phyloP scores from a whole-genome alignment of 371 early-diverging fungal genomes.

The Haplosporangium sp. region DNA sequence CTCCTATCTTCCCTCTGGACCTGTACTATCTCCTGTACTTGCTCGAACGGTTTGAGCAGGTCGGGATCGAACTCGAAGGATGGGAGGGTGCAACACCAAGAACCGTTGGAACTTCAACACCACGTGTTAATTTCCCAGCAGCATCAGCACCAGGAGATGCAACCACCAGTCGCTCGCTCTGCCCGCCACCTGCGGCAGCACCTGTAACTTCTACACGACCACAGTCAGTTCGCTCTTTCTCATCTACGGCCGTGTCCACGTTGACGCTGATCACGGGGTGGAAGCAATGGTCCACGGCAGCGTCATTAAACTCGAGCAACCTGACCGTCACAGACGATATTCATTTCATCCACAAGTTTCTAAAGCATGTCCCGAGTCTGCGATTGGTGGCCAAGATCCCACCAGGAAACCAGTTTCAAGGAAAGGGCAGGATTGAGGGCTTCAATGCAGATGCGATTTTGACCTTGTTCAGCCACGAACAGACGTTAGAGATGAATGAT shows the following conservation, averaged over 20 bases:
- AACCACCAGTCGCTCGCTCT: slow-evolving; percentile 19
- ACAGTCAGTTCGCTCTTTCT: slow-evolving; percentile 63
- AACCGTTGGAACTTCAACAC: slow-evolving; percentile 39
- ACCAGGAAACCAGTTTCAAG: slow-evolving; percentile 56
- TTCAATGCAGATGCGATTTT: slow-evolving; percentile 57
- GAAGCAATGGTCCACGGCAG: slow-evolving; percentile 67
- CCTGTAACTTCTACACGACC: slow-evolving; percentile 37
- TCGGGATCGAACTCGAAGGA: slow-evolving; percentile 66
- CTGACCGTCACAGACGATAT: slow-evolving; percentile 65
- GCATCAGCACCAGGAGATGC: slow-evolving; percentile 1
- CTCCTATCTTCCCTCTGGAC: slow-evolving; percentile 65
- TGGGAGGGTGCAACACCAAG: slow-evolving; percentile 36
- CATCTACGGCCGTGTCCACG: slow-evolving; percentile 69
- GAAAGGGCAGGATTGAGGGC: slow-evolving; percentile 62
- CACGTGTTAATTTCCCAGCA: slow-evolving; percentile 18
- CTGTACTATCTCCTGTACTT: slow-evolving; percentile 70
- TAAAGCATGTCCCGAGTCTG: slow-evolving; percentile 61
- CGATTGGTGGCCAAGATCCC: slow-evolving; percentile 59
- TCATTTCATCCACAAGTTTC: slow-evolving; percentile 63
- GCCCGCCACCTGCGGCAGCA: slow-evolving; percentile 42
- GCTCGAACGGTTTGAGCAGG: slow-evolving; percentile 68
- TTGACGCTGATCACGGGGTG: slow-evolving; percentile 71
- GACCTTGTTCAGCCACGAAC: slow-evolving; percentile 55
- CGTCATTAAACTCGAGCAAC: slow-evolving; percentile 37
- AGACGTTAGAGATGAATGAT: slow-evolving; percentile 15